phyloP scores from a whole-genome alignment of 2,329 filamentous ascomycete genomes.

The Alternaria ventricosa region DNA sequence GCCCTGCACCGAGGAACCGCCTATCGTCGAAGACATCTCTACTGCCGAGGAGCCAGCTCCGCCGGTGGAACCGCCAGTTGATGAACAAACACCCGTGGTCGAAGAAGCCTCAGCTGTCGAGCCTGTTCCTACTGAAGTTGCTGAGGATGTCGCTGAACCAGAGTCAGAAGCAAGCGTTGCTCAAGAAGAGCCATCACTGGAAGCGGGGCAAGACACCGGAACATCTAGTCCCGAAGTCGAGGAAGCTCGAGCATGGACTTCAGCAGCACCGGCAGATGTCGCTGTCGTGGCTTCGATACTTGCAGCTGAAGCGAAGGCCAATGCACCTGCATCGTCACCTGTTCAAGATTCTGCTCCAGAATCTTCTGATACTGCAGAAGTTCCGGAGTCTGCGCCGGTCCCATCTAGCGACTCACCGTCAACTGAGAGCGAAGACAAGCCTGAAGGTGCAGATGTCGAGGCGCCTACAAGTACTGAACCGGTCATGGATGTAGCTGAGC shows the following conservation, averaged over 20 bases:
- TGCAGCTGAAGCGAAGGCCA: neutral
- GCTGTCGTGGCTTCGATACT: neutral
- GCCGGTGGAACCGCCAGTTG: neutral
- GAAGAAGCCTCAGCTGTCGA: conserved; percentile 4
- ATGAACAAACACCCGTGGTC: neutral
- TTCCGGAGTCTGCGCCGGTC: neutral
- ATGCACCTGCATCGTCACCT: neutral
- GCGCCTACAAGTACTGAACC: neutral
- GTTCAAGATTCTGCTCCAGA: neutral
- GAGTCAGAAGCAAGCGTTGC: neutral
- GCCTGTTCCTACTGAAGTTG: conserved; percentile 3
- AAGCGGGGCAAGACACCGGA: neutral
- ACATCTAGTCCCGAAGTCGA: neutral
- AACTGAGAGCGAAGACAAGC: conserved; percentile 1
- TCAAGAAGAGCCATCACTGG: neutral
- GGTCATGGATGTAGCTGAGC: neutral
- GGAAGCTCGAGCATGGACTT: neutral
- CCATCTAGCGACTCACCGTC: neutral
- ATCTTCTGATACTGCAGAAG: neutral
- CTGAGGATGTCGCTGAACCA: neutral
- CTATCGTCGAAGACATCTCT: neutral
- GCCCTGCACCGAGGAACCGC: neutral
- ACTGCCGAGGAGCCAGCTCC: neutral
- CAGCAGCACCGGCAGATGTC: neutral
- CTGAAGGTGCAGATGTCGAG: neutral